These are phyloP conservation scores for Jatropha curcas DNA, from an alignment of 345 rosid genomes.

Conservation along the genomic window DNA sequence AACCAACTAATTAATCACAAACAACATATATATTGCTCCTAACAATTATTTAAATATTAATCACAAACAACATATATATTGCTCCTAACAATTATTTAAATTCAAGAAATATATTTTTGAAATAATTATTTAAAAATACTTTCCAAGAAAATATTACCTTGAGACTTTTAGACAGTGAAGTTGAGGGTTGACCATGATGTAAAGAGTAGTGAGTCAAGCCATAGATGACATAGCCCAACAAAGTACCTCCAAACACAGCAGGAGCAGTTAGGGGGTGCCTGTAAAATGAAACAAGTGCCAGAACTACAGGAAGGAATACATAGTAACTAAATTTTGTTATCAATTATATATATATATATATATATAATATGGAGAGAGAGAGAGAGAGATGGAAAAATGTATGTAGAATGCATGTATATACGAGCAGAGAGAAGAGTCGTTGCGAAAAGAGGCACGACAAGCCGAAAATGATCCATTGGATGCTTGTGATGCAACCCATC, in stretches of 20 bases:
- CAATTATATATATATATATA: too few relatives aligned
- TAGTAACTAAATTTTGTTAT: too few relatives aligned
- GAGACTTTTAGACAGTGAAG: conserved; percentile 51
- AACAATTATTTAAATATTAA: not conserved
- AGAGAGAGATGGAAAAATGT: too few relatives aligned
- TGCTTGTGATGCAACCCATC: conserved; percentile 94
- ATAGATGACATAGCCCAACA: conserved; percentile 84
- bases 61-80: not conserved
- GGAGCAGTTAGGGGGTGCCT: conserved; percentile 65
- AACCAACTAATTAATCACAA: not conserved
- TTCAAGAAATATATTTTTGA: too few relatives aligned
- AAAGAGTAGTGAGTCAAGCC: conserved; percentile 90
- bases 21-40: too few relatives aligned
- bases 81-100: too few relatives aligned
- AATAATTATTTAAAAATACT: too few relatives aligned
- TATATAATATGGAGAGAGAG: too few relatives aligned
- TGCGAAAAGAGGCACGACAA: conserved; percentile 83
- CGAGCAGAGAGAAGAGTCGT: conserved; percentile 58
- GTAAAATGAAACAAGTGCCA: conserved; percentile 61
- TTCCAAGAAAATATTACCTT: too few relatives aligned
- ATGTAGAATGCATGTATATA: conserved; percentile 35
- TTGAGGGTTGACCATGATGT: conserved; percentile 89
- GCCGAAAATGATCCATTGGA: conserved; percentile 85
- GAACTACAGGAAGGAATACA: conserved; percentile 58
- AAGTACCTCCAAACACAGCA: conserved; percentile 81